phyloP scores from a whole-genome alignment of 2,329 filamentous ascomycete genomes.

The Trichoderma arundinaceum region DNA sequence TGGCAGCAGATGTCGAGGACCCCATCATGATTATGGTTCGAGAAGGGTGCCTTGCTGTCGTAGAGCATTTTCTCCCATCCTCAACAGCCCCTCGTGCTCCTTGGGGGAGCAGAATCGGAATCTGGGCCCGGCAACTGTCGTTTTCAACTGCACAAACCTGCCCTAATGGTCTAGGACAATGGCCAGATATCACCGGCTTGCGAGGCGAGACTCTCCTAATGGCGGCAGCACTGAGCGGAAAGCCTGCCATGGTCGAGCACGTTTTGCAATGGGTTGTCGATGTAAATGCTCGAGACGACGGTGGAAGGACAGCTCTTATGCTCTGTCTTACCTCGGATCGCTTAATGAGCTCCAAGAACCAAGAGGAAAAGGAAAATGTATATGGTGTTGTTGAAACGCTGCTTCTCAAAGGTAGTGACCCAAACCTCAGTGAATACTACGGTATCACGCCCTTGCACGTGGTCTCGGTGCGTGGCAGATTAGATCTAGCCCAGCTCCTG shows the following conservation, averaged over 20 bases:
- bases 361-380: background rate
- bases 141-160: background rate
- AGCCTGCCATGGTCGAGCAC: conserved; percentile 31
- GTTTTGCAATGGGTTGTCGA: conserved; percentile 32
- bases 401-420: conserved; percentile 25
- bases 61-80: conserved; percentile 26
- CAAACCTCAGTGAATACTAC: conserved; percentile 7
- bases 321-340: conserved; percentile 27
- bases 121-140: background rate
- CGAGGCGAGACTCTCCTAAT: conserved; percentile 32
- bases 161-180: background rate
- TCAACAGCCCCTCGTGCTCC: background rate
- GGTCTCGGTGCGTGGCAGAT: conserved; percentile 22
- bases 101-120: background rate
- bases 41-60: conserved; percentile 18
- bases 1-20: background rate
- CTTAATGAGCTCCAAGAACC: conserved; percentile 4
- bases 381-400: conserved; percentile 9
- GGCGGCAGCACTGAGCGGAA: conserved; percentile 32
- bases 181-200: conserved; percentile 6
- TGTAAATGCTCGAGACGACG: conserved; percentile 34
- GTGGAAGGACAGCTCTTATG: conserved; percentile 25
- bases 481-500: conserved; percentile 26
- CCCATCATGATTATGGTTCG: conserved; percentile 29
- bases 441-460: conserved; percentile 30